Conservation (phyloP, 2,329 filamentous ascomycete genomes). For the Passalora sequoiae region DNA sequence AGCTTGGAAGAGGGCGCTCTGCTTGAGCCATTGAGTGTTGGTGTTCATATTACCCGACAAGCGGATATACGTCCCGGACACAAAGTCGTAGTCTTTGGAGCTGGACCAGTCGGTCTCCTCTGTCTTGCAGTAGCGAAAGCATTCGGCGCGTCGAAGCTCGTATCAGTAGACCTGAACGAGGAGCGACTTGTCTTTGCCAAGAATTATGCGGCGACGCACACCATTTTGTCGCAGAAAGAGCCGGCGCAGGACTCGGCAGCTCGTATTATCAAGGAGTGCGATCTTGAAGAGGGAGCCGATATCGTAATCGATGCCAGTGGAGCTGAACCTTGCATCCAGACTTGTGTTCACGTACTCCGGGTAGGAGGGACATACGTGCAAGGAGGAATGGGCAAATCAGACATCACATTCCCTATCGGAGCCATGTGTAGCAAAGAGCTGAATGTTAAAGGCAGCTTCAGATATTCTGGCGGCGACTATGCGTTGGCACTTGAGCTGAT, state of each 20-base stretch:
- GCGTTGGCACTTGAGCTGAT: conserved; percentile 75
- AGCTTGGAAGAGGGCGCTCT: conserved; percentile 81
- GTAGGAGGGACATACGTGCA: conserved; percentile 58
- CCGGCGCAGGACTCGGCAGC: conserved; percentile 44
- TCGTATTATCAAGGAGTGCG: conserved; percentile 17
- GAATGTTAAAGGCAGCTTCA: conserved; percentile 79
- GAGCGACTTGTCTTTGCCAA: conserved; percentile 73
- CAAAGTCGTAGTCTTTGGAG: conserved; percentile 46
- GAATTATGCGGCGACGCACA: conserved; percentile 66
- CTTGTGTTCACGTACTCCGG: conserved; percentile 45
- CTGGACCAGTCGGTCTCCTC: conserved; percentile 66
- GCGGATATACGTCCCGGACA: conserved; percentile 41
- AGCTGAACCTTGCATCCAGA: conserved; percentile 47
- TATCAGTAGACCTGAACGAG: conserved; percentile 83
- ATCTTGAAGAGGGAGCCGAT: conserved; percentile 51
- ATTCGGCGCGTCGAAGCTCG: conserved; percentile 77
- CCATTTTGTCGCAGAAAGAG: conserved; percentile 57
- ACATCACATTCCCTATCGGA: conserved; percentile 90
- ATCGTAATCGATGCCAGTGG: conserved; percentile 47
- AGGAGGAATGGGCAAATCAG: conserved; percentile 81
- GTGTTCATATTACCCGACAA: conserved; percentile 47
- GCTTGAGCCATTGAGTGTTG: conserved; percentile 60
- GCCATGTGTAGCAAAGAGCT: conserved; percentile 85
- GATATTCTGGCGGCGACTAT: conserved; percentile 86
- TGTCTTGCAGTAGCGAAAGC: conserved; percentile 80